These are phyloP conservation scores for Peziza echinospora DNA, from an alignment of 495 filamentous ascomycete genomes.

Conservation along the genomic window DNA sequence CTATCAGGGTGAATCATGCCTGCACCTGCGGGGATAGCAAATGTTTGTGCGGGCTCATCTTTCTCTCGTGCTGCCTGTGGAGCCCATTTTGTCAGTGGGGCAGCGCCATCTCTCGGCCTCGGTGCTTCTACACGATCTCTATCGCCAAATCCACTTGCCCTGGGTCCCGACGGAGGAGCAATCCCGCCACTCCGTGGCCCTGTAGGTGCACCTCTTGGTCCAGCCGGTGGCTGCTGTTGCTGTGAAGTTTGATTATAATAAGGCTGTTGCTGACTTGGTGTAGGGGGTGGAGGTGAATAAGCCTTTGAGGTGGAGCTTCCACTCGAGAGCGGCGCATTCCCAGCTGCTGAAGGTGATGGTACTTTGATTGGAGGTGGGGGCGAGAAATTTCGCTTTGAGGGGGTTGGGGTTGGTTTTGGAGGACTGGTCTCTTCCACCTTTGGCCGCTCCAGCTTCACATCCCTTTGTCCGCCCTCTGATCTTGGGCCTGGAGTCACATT, in stretches of 20 bases:
- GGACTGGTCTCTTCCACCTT: not conserved
- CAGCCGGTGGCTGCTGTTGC: conserved; percentile 6
- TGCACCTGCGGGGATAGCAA: not conserved
- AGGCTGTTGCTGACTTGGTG: conserved; percentile 3
- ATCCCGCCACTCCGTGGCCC: too few relatives aligned
- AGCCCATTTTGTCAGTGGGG: not conserved
- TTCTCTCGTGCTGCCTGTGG: not conserved
- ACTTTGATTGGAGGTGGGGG: not conserved
- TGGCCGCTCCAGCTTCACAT: not conserved
- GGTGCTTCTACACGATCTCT: not conserved
- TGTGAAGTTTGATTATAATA: conserved; percentile 8
- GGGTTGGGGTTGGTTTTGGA: not conserved
- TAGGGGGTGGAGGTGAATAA: conserved; percentile 11
- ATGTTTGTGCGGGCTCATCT: not conserved
- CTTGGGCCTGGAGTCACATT: not conserved
- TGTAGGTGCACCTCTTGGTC: not conserved
- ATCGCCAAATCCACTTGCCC: too few relatives aligned
- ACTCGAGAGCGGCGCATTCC: not conserved
- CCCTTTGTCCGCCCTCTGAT: not conserved
- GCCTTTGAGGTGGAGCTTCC: conserved; percentile 5
- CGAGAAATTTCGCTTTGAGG: not conserved
- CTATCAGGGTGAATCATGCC: not conserved
- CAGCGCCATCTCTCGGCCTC: not conserved
- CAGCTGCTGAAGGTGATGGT: not conserved
- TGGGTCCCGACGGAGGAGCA: too few relatives aligned